These are phyloP conservation scores for Diaporthe ilicicola DNA, from an alignment of 2,329 filamentous ascomycete species.

Conservation along the genomic window DNA sequence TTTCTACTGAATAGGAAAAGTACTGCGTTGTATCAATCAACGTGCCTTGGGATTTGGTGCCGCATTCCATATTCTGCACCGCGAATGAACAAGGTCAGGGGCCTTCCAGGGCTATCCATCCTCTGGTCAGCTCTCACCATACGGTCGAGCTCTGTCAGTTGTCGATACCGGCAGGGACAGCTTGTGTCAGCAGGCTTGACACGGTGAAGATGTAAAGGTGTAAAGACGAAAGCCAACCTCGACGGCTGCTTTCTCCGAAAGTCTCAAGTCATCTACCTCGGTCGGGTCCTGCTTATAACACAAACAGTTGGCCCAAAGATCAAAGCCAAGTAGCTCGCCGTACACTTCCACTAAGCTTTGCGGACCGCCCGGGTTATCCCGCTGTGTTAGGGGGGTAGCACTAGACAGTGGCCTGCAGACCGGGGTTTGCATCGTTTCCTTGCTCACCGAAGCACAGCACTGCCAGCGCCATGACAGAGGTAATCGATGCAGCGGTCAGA, in stretches of 20 bases:
- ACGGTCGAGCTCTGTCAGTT: neutral
- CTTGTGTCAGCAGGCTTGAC: neutral
- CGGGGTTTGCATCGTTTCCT: constrained; percentile 1
- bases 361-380: constrained; percentile 29
- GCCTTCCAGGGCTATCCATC: neutral
- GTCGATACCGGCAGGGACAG: neutral
- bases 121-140: neutral
- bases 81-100: neutral
- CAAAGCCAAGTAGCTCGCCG: neutral
- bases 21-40: neutral
- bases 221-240: neutral
- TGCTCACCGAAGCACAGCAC: neutral
- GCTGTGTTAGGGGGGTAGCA: constrained; percentile 1
- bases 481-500: neutral
- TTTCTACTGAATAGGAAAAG: constrained; percentile 13
- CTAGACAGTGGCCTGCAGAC: constrained; percentile 3
- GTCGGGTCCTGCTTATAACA: neutral
- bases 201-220: neutral
- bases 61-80: neutral
- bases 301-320: neutral
- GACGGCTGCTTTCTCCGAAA: neutral
- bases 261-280: neutral
- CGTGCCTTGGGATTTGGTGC: neutral
- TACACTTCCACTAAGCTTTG: constrained; percentile 22
- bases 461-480: neutral